phyloP scores from a whole-genome alignment of 768 basidiomycete species.

The Sporobolomyces roseus region DNA sequence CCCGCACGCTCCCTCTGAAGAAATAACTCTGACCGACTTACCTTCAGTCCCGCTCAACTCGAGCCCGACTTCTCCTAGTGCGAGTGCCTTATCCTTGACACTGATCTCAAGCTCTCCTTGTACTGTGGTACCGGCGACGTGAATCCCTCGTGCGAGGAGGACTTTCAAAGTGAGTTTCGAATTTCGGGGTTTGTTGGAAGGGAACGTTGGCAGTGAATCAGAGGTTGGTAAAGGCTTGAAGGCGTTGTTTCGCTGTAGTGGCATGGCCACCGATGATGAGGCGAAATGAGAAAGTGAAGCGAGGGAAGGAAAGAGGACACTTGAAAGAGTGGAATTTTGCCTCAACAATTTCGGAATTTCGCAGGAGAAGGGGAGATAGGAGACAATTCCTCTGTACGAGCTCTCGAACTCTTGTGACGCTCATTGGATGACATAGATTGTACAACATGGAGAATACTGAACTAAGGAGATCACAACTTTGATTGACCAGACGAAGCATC shows the following conservation, averaged over 20 bases:
- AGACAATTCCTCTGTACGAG: too few relatives aligned
- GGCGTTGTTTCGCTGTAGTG: constrained; percentile 2
- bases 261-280: neutral
- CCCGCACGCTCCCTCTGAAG: constrained; percentile 1
- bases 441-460: neutral
- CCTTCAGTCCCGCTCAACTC: constrained; percentile 40
- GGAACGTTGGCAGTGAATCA: constrained; percentile 6
- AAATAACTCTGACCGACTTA: constrained; percentile 13
- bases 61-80: constrained; percentile 40
- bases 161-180: constrained; percentile 17
- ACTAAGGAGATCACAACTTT: neutral
- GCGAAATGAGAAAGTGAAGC: neutral
- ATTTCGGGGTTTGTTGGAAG: neutral
- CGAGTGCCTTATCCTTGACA: constrained; percentile 26
- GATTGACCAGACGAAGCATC: too few relatives aligned
- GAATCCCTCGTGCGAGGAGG: constrained; percentile 13
- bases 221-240: neutral
- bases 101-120: constrained; percentile 38
- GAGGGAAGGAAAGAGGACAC: neutral
- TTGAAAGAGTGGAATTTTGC: too few relatives aligned
- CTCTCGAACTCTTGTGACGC: too few relatives aligned
- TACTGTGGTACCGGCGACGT: constrained; percentile 35
- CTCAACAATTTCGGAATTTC: too few relatives aligned
- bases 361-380: too few relatives aligned
- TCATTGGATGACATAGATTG: neutral